Percentiles rank a stretch among this genome's conserved stretches.
Evolutionary conservation across 306 rosid species (phyloP).

Genomic region (Cucumis melo): DNA sequence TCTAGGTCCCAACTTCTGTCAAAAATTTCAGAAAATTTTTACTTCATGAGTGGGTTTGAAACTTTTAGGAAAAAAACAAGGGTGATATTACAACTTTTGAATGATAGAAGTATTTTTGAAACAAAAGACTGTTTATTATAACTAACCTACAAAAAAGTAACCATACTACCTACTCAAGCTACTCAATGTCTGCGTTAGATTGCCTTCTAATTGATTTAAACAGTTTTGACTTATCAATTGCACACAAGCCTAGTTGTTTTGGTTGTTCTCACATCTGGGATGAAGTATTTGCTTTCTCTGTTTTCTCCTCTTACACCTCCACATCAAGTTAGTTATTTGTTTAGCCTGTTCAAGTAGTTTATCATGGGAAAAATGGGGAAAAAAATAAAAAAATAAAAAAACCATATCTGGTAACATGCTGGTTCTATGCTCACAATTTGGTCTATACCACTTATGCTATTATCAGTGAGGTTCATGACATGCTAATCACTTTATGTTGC

Average conservation of each 20-base stretch:
- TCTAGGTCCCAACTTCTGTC: no score
- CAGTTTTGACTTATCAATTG: neutral
- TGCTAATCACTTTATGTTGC: slow-evolving; percentile 10
- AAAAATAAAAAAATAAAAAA: no score
- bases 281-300: neutral
- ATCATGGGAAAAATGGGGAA: neutral
- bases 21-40: no score
- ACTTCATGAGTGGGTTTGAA: no score
- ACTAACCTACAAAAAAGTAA: no score
- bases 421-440: neutral
- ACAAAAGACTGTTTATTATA: no score
- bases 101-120: no score
- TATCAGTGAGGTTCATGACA: neutral
- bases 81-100: no score
- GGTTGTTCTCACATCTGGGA: neutral
- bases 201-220: neutral
- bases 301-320: neutral
- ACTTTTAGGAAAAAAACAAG: no score
- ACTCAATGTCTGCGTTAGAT: neutral
- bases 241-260: neutral
- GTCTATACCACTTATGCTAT: neutral
- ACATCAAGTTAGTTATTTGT: neutral
- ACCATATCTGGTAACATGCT: neutral
- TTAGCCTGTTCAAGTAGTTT: neutral
- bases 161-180: neutral